phyloP scores from a whole-genome alignment of 192 early-diverging fungal genomes.

The Geranomyces michiganensis region DNA sequence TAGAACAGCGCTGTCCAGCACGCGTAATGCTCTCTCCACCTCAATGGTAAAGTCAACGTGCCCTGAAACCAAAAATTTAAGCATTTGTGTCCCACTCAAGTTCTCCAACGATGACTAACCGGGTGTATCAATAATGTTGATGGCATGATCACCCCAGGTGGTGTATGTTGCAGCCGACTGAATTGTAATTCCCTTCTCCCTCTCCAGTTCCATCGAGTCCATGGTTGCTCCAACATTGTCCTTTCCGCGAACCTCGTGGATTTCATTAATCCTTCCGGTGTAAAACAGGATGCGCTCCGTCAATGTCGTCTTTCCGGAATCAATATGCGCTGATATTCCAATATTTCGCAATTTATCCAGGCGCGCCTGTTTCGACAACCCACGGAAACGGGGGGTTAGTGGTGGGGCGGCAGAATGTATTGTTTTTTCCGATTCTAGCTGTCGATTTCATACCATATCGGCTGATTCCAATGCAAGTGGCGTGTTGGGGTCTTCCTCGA shows the following conservation, averaged over 20 bases:
- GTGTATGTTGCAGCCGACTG: constrained; percentile 93
- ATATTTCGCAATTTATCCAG: constrained; percentile 46
- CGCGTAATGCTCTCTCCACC: constrained; percentile 88
- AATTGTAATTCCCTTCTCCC: constrained; percentile 98
- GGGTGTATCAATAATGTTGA: constrained; percentile 96
- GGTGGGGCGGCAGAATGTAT: too few species aligned
- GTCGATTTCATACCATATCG: not conserved
- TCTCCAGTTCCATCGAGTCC: constrained; percentile 99
- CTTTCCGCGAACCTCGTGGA: constrained; percentile 78
- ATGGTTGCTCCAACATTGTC: constrained; percentile 96
- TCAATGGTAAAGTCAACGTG: constrained; percentile 98
- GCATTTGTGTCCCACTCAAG: not conserved
- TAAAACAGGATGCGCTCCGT: constrained; percentile 98
- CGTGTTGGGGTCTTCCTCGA: not conserved
- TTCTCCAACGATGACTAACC: constrained; percentile 46
- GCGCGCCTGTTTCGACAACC: constrained; percentile 20
- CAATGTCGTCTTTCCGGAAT: constrained; percentile 93
- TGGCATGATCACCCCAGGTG: constrained; percentile 62
- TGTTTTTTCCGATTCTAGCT: too few species aligned
- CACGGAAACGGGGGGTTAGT: too few species aligned
- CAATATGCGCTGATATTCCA: constrained; percentile 84
- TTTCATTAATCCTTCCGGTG: constrained; percentile 86
- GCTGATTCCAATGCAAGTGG: not conserved
- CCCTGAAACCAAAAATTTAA: constrained; percentile 58
- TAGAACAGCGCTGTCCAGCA: constrained; percentile 92